Evolutionary conservation across 164 flowering plant species (phyloP).

Genomic region (Aristolochia fimbriata): DNA sequence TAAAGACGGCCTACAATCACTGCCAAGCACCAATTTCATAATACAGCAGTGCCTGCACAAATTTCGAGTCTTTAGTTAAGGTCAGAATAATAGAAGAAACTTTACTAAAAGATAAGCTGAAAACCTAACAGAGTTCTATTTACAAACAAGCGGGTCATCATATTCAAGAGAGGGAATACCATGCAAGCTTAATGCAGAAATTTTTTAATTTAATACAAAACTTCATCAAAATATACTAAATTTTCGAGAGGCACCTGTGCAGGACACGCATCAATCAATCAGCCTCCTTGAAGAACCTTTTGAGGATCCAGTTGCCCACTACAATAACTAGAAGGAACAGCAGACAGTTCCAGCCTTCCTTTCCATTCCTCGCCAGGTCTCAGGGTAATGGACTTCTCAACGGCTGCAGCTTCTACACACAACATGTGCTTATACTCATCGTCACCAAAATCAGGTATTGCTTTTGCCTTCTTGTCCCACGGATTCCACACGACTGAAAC

Average conservation of each 20-base stretch:
- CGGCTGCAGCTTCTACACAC: conserved; percentile 71
- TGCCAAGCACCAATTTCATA: conserved; percentile 15
- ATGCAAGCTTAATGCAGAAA: neutral
- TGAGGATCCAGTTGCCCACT: conserved; percentile 78
- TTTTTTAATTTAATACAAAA: neutral
- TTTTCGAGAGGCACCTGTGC: conserved; percentile 1
- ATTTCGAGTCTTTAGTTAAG: neutral
- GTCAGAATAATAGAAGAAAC: neutral
- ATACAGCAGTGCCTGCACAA: conserved; percentile 19
- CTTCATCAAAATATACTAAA: neutral
- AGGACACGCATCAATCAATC: neutral
- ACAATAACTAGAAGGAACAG: conserved; percentile 73
- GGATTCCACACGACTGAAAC: conserved; percentile 79
- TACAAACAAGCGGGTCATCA: neutral
- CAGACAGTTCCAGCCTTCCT: conserved; percentile 67
- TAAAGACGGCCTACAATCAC: conserved; percentile 12
- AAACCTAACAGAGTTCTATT: neutral
- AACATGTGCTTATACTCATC: conserved; percentile 80
- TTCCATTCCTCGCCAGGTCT: conserved; percentile 88
- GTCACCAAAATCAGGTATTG: conserved; percentile 69
- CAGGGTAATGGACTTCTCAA: conserved; percentile 60
- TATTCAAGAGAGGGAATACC: neutral
- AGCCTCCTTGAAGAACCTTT: conserved; percentile 46
- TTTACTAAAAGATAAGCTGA: neutral
- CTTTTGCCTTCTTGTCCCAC: conserved; percentile 76